phyloP scores from a whole-genome alignment of 257 asterid genomes.

The Nemophila menziesii region DNA sequence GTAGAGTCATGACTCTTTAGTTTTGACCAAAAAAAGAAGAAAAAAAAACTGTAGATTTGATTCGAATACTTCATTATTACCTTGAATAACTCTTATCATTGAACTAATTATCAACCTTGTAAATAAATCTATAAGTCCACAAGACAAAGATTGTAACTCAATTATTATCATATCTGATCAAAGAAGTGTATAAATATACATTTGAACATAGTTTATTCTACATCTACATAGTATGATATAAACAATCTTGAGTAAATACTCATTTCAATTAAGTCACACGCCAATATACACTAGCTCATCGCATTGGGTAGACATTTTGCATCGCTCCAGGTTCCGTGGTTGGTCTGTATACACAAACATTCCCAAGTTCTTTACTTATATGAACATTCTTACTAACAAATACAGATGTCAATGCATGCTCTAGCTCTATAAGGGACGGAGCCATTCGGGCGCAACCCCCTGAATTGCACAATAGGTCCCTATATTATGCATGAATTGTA shows the following conservation, averaged over 20 bases:
- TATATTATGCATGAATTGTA: neutral
- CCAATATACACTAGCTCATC: neutral
- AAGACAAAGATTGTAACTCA: no score
- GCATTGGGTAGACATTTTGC: neutral
- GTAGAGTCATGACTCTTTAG: no score
- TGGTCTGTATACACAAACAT: no score
- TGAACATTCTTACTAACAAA: no score
- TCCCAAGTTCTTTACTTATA: no score
- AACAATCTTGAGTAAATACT: neutral
- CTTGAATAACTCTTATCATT: no score
- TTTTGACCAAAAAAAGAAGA: no score
- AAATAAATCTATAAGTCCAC: no score
- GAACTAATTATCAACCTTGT: no score
- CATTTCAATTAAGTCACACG: neutral
- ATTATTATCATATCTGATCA: no score
- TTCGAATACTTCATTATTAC: no score
- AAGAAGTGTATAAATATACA: slow-evolving; percentile 2
- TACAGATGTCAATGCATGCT: neutral
- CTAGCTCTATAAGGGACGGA: neutral
- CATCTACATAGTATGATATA: neutral
- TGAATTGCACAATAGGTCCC: neutral
- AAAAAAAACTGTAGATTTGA: no score
- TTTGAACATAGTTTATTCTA: slow-evolving; percentile 1
- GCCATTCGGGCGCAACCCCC: neutral
- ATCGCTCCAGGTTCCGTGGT: neutral